These are phyloP conservation scores for Ascomycota sp. DNA, from an alignment of 2,329 filamentous ascomycete genomes.

Conservation along the genomic window DNA sequence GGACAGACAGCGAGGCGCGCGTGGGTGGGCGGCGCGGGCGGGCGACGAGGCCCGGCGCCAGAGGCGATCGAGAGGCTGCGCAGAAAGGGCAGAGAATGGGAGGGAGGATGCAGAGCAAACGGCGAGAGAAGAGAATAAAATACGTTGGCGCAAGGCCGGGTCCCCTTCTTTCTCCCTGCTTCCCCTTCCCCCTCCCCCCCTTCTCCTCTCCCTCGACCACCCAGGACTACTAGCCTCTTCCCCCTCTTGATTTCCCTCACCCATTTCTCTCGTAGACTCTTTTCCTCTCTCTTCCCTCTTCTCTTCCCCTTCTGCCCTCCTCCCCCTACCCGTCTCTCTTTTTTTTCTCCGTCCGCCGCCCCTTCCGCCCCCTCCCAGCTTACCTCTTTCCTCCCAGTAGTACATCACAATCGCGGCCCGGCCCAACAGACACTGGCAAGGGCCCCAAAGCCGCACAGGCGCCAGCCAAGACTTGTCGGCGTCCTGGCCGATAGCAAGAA, in stretches of 20 bases:
- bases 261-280: too few species aligned
- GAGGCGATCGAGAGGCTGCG: too few species aligned
- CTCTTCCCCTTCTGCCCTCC: neutral
- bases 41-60: too few species aligned
- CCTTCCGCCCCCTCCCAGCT: neutral
- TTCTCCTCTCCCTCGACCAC: neutral
- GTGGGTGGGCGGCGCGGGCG: too few species aligned
- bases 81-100: too few species aligned
- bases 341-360: neutral
- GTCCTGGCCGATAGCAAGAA: slow-evolving; percentile 3
- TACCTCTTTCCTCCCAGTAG: neutral
- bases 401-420: neutral
- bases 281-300: too few species aligned
- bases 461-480: slow-evolving; percentile 2
- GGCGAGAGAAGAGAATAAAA: neutral
- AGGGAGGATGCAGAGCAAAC: too few species aligned
- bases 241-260: too few species aligned
- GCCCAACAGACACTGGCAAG: neutral
- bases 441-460: slow-evolving; percentile 3
- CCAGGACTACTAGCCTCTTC: too few species aligned
- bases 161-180: neutral
- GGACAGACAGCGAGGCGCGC: too few species aligned
- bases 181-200: neutral
- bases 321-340: neutral
- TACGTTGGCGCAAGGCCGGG: neutral